phyloP scores from a whole-genome alignment of 2,329 filamentous ascomycete species.

The Cladosporium sp. region DNA sequence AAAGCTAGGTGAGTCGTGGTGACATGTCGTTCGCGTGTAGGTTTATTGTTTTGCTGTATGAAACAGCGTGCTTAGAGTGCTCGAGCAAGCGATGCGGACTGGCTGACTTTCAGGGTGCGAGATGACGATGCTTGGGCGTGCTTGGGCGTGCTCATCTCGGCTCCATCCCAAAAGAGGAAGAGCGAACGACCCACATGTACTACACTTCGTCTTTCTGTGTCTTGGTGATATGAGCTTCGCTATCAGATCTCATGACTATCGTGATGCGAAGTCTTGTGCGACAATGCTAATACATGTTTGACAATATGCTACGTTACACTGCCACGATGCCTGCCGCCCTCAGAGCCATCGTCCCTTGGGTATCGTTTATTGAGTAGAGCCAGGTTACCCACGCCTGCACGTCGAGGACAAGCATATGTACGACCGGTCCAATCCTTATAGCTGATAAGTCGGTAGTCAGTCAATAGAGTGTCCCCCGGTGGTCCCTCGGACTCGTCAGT shows the following conservation, averaged over 20 bases:
- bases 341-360: not conserved
- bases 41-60: not conserved
- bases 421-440: too few species aligned
- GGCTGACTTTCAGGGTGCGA: constrained; percentile 4
- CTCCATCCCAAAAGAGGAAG: constrained; percentile 6
- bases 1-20: not conserved
- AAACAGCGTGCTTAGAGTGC: not conserved
- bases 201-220: not conserved
- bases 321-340: not conserved
- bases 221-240: not conserved
- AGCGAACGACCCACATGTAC: constrained; percentile 3
- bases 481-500: too few species aligned
- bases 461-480: too few species aligned
- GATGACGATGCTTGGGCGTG: constrained; percentile 3
- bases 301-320: not conserved
- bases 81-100: not conserved
- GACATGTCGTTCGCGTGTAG: not conserved
- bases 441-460: too few species aligned
- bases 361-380: not conserved
- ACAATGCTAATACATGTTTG: not conserved
- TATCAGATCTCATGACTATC: not conserved
- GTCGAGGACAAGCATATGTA: not conserved
- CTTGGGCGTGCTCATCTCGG: not conserved
- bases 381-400: not conserved
- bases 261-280: not conserved